phyloP scores from a whole-genome alignment of 2,329 filamentous ascomycete species.

The Drechmeria coniospora region DNA sequence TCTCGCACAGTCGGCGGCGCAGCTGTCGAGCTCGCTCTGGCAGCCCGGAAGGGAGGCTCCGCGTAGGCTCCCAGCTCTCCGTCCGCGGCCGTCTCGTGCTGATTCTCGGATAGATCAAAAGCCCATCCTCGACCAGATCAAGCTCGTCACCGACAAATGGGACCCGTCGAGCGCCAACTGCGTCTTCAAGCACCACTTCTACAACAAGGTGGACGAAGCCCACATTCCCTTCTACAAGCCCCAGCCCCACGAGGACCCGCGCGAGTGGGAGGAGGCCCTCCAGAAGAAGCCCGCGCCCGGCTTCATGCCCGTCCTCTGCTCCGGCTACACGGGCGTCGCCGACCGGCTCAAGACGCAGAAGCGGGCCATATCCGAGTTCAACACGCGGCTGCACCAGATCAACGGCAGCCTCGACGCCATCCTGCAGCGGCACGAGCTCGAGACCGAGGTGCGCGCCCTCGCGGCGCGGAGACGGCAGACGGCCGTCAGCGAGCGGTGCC shows the following conservation, averaged over 20 bases:
- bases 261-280: conserved; percentile 73
- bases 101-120: conserved; percentile 37
- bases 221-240: conserved; percentile 65
- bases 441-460: conserved; percentile 57
- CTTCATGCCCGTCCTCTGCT: conserved; percentile 62
- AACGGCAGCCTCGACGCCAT: conserved; percentile 59
- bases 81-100: conserved; percentile 1
- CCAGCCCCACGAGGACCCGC: conserved; percentile 52
- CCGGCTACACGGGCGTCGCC: conserved; percentile 57
- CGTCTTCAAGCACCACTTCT: conserved; percentile 71
- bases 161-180: conserved; percentile 51
- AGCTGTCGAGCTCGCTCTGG: conserved; percentile 35
- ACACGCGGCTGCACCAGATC: conserved; percentile 61
- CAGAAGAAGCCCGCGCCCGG: conserved; percentile 62
- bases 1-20: conserved; percentile 28
- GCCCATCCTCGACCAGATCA: conserved; percentile 59
- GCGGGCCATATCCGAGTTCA: conserved; percentile 52
- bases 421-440: conserved; percentile 61
- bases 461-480: conserved; percentile 60
- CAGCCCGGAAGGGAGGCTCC: conserved; percentile 34
- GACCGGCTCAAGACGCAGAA: conserved; percentile 60
- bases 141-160: conserved; percentile 59
- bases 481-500: conserved; percentile 54
- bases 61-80: conserved; percentile 19
- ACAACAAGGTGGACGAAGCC: conserved; percentile 66